These are phyloP conservation scores for Lactarius akahatsu DNA, from an alignment of 768 basidiomycete genomes.

Conservation along the genomic window DNA sequence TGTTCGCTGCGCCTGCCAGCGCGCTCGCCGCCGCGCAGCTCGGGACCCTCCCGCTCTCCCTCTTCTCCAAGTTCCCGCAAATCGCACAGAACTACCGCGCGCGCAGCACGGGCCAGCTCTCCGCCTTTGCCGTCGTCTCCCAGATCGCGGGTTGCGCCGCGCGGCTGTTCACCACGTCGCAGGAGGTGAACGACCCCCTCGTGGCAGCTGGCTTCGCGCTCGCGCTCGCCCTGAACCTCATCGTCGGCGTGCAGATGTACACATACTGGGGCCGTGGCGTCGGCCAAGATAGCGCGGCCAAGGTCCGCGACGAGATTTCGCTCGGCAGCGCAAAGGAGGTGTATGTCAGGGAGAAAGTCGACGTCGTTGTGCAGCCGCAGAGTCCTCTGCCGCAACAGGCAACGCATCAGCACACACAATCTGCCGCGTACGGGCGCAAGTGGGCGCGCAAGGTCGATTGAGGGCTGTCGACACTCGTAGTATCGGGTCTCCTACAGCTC, in stretches of 20 bases:
- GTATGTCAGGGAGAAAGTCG: conserved; percentile 36
- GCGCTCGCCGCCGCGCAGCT: conserved; percentile 73
- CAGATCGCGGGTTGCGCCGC: conserved; percentile 90
- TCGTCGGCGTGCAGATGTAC: conserved; percentile 85
- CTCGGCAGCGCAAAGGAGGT: conserved; percentile 17
- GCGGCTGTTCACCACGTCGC: conserved; percentile 87
- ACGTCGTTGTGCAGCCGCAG: conserved; percentile 45
- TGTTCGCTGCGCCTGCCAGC: conserved; percentile 49
- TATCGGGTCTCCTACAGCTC: not conserved
- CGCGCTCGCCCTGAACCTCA: conserved; percentile 75
- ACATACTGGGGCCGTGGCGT: conserved; percentile 70
- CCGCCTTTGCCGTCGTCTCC: conserved; percentile 85
- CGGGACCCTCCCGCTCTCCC: conserved; percentile 83
- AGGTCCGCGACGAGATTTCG: conserved; percentile 32
- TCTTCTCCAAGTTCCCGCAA: conserved; percentile 93
- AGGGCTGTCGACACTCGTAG: not conserved
- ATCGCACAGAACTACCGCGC: conserved; percentile 77
- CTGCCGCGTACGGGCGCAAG: conserved; percentile 49
- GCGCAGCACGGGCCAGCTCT: conserved; percentile 88
- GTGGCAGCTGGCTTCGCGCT: conserved; percentile 82
- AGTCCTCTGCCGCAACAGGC: conserved; percentile 41
- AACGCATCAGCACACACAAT: conserved; percentile 42
- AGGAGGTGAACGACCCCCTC: conserved; percentile 81
- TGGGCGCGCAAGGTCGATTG: conserved; percentile 77
- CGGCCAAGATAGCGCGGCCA: conserved; percentile 26